Percentiles rank a stretch among this genome's conserved stretches.
Evolutionary conservation across 73 alveolate species (phyloP).

Genomic region (Uronychia binucleata): DNA sequence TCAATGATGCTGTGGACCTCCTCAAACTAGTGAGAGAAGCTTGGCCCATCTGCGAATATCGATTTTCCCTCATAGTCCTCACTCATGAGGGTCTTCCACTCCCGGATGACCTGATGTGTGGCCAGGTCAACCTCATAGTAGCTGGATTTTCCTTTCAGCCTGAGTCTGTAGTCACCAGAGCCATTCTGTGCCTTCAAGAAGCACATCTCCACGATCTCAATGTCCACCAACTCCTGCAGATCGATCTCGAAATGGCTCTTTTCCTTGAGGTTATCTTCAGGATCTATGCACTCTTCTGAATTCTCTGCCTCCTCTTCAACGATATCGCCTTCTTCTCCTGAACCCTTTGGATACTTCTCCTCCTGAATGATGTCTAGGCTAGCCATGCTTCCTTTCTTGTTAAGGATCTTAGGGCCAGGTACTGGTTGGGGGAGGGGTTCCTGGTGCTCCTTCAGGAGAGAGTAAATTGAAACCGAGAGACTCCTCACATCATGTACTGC

Average conservation of each 20-base stretch:
- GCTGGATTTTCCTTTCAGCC: background rate
- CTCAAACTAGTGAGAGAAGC: background rate
- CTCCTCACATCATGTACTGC: background rate
- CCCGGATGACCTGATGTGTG: background rate
- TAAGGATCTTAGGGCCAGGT: background rate
- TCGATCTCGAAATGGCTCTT: background rate
- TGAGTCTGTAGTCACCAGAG: background rate
- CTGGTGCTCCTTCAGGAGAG: background rate
- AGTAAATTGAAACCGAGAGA: background rate
- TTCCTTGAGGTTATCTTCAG: background rate
- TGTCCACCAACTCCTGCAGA: background rate
- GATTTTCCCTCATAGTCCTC: background rate
- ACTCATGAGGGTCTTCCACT: background rate
- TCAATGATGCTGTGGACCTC: background rate
- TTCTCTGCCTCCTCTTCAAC: background rate
- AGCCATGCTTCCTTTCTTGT: too few species aligned
- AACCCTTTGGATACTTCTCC: background rate
- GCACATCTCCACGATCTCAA: background rate
- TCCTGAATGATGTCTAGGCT: too few species aligned
- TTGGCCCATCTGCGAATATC: background rate
- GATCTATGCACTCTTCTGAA: background rate
- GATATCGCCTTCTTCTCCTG: background rate
- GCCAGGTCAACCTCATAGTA: background rate
- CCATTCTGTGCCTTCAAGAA: too few species aligned
- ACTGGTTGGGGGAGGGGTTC: background rate